Percentiles rank a stretch among this genome's conserved stretches.
These are phyloP conservation scores for Pulveroboletus sp. DNA, from an alignment of 768 basidiomycete species.

Conservation along the genomic window DNA sequence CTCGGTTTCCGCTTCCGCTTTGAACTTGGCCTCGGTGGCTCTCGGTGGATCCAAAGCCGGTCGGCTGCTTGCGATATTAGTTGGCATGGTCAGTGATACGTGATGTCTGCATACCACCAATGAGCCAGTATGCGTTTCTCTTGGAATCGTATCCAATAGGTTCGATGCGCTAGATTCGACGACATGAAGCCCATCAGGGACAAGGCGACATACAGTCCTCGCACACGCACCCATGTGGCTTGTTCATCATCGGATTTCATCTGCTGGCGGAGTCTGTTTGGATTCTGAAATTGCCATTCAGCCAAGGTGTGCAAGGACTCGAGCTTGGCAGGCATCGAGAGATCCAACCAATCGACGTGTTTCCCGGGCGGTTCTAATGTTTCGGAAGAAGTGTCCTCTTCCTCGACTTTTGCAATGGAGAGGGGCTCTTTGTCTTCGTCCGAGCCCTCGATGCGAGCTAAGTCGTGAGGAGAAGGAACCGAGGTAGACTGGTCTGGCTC, in stretches of 20 bases:
- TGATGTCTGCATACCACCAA: slow-evolving; percentile 52
- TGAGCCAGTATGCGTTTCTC: slow-evolving; percentile 79
- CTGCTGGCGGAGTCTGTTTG: slow-evolving; percentile 58
- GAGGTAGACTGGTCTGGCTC: slow-evolving; percentile 5
- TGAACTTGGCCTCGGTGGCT: slow-evolving; percentile 44
- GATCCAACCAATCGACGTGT: slow-evolving; percentile 64
- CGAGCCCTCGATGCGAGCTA: neutral
- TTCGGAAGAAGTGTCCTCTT: slow-evolving; percentile 17
- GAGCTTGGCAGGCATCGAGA: slow-evolving; percentile 68
- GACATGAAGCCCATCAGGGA: slow-evolving; percentile 1
- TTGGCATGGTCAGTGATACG: neutral
- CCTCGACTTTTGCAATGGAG: slow-evolving; percentile 19
- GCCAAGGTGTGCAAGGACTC: slow-evolving; percentile 67
- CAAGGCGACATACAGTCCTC: neutral
- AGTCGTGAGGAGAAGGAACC: slow-evolving; percentile 4
- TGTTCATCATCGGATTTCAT: slow-evolving; percentile 80
- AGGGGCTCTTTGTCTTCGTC: neutral
- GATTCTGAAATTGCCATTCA: slow-evolving; percentile 88
- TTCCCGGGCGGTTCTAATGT: slow-evolving; percentile 32
- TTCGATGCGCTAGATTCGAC: slow-evolving; percentile 61
- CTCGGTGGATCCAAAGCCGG: slow-evolving; percentile 84
- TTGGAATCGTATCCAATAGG: slow-evolving; percentile 82
- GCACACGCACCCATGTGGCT: slow-evolving; percentile 65
- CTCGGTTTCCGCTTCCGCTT: slow-evolving; percentile 42
- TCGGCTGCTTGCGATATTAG: slow-evolving; percentile 47